Base-by-base conservation (phyloP, 257 asterid genomes). In the Buddleja alternifolia region DNA sequence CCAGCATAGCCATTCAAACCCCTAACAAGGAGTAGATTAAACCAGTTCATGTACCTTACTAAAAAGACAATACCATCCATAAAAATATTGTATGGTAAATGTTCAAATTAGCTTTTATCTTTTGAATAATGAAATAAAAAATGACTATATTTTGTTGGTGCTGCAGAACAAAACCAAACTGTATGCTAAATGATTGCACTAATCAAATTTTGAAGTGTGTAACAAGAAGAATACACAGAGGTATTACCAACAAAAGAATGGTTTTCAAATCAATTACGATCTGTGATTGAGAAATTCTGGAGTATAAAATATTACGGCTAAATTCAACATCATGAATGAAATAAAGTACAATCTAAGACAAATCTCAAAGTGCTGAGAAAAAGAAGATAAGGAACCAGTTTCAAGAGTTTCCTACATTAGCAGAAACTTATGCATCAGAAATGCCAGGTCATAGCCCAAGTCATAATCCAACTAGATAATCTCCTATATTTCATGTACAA, bases 1-100 rank as follows among this genome's bases (percentile, higher is more conserved):
- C 83, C 89, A 75, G 84, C 77, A 78, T 71, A 75, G 70, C 77
- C 91, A 72, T 83, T 83, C 81, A 83, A 79, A 78, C 59, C 90
- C 84, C 99, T 90, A 51, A 71, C 66, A 73, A 29, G 62, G 47
- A 55, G 58, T 59, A 41, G 19, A 62, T 36, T 40, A 56, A 36
- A 73, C 20, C 15, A 60, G 47, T 56, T 68, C 40, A 65, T 54
- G 40, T 34, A 21, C 37, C n/a, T 66, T 7, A 11, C 23, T 24
- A 25, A 55, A 34, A 6, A 58, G n/a, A 29, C 34, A 29, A 29
- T 29, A 29, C 34, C 2, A 29, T 29, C 34, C 34, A 7, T 10
- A 32, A 25, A 76, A 58, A 47, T 44, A 50, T 58, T 48, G 65
- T 12, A 52, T 7, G 10, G 63, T 42, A 55, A 61, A 42, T 48